Percentiles rank a stretch among this genome's conserved stretches.
Conservation (phyloP, 164 flowering plant species). For the Vitis vinifera region DNA sequence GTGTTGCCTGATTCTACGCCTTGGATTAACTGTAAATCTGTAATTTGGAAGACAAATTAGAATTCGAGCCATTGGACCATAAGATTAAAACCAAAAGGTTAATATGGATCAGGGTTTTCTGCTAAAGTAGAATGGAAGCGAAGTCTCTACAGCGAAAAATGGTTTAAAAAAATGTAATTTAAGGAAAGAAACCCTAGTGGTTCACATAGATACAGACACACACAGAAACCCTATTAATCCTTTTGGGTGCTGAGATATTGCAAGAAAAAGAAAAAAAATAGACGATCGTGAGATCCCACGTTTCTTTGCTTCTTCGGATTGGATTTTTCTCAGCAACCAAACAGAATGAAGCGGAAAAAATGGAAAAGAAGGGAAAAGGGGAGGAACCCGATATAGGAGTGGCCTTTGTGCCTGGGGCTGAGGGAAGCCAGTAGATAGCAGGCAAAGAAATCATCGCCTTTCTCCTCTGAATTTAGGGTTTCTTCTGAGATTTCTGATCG, state of each 20-base stretch:
- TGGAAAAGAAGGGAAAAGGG: background rate
- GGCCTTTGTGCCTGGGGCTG: constrained; percentile 78
- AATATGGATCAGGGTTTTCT: no score
- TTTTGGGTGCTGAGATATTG: no score
- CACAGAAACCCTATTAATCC: no score
- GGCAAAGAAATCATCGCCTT: constrained; percentile 47
- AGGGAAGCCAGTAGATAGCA: constrained; percentile 80
- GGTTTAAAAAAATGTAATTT: no score
- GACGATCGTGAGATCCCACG: no score
- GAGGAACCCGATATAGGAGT: constrained; percentile 79
- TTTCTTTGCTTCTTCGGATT: no score
- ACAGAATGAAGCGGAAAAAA: background rate
- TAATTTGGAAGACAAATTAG: background rate
- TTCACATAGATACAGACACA: no score
- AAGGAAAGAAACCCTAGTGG: no score
- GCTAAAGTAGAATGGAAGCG: background rate
- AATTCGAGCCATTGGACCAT: no score
- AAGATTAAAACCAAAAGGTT: no score
- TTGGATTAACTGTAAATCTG: constrained; percentile 83
- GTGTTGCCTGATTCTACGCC: constrained; percentile 79
- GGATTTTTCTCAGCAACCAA: background rate
- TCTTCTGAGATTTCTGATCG: constrained; percentile 7
- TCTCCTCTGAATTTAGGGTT: constrained; percentile 15
- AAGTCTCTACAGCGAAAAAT: background rate
- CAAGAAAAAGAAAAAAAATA: no score